Percentiles rank a stretch among this genome's conserved stretches.
Evolutionary conservation across 208 protist genomes (phyloP).

Genomic region (Trypanosoma mega): DNA sequence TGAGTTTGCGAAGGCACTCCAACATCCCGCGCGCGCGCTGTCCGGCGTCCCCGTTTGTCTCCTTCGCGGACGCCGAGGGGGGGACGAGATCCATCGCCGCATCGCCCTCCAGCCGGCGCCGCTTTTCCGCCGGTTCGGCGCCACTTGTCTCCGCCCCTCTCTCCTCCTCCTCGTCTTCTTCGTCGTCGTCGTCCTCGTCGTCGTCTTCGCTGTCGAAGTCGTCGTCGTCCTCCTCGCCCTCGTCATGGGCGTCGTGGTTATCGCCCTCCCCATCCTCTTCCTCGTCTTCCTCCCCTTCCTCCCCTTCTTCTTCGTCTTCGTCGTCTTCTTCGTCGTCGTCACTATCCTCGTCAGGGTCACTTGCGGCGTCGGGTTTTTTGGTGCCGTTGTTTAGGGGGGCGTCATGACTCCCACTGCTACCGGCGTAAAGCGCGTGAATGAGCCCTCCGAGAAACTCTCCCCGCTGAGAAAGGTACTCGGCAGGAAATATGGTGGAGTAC

Average conservation of each 20-base stretch:
- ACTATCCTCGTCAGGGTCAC: conserved; percentile 15
- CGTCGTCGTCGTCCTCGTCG: conserved; percentile 39
- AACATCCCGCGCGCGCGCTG: conserved; percentile 74
- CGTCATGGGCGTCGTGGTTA: conserved; percentile 29
- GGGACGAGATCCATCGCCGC: conserved; percentile 1
- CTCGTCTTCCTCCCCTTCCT: conserved; percentile 17
- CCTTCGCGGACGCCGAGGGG: too few species aligned
- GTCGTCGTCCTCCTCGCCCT: conserved; percentile 36
- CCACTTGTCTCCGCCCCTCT: conserved; percentile 12
- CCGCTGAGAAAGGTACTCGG: conserved; percentile 50
- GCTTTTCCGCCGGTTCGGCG: conserved; percentile 40
- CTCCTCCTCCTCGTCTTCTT: conserved; percentile 30
- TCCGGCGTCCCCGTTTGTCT: conserved; percentile 26
- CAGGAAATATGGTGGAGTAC: conserved; percentile 56
- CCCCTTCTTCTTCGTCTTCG: conserved; percentile 14
- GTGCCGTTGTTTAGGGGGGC: neutral
- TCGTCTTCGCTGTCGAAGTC: conserved; percentile 35
- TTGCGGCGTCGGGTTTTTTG: neutral
- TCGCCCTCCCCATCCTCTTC: conserved; percentile 36
- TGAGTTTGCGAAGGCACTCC: conserved; percentile 61
- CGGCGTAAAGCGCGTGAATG: conserved; percentile 40
- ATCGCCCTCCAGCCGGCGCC: conserved; percentile 33
- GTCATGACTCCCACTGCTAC: neutral
- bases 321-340: conserved; percentile 26
- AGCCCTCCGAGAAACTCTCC: conserved; percentile 43